These are phyloP conservation scores for Curvularia lunata DNA, from an alignment of 2,329 filamentous ascomycete species.

Conservation along the genomic window DNA sequence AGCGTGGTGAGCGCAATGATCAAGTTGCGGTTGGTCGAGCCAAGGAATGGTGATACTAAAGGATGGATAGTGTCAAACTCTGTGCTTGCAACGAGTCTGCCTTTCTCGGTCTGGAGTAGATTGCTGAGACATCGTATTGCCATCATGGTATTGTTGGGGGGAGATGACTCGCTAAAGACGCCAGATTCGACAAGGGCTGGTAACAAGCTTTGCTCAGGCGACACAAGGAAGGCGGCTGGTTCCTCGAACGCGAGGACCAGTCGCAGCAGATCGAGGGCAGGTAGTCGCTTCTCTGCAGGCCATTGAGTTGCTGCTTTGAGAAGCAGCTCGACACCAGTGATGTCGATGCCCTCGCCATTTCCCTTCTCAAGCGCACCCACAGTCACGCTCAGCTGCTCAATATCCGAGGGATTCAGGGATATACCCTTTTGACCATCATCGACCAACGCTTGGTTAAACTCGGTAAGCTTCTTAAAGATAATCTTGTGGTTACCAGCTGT, in stretches of 20 bases:
- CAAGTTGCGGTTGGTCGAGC: constrained; percentile 72
- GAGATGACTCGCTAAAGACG: constrained; percentile 63
- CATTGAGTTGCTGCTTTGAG: constrained; percentile 77
- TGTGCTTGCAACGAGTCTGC: constrained; percentile 64
- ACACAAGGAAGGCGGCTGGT: constrained; percentile 66
- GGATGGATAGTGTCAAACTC: constrained; percentile 66
- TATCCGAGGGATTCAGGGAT: constrained; percentile 74
- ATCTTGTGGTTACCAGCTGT: constrained; percentile 72
- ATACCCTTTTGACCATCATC: constrained; percentile 73
- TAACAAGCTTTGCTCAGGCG: constrained; percentile 64
- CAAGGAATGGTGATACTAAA: constrained; percentile 67
- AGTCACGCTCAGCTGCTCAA: constrained; percentile 67
- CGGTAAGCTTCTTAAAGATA: constrained; percentile 77
- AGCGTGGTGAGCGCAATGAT: constrained; percentile 81
- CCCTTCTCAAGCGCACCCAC: constrained; percentile 67
- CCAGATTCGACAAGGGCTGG: constrained; percentile 63
- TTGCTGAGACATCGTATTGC: constrained; percentile 81
- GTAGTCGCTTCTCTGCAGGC: constrained; percentile 80
- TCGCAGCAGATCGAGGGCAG: constrained; percentile 86
- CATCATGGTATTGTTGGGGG: constrained; percentile 88
- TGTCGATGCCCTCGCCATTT: constrained; percentile 48
- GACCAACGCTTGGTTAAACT: constrained; percentile 76
- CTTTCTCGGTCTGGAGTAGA: constrained; percentile 76
- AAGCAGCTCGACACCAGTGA: constrained; percentile 66
- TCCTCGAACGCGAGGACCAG: constrained; percentile 73